phyloP scores from a whole-genome alignment of 1,284 basidiomycete species.

The Fomes fomentarius region DNA sequence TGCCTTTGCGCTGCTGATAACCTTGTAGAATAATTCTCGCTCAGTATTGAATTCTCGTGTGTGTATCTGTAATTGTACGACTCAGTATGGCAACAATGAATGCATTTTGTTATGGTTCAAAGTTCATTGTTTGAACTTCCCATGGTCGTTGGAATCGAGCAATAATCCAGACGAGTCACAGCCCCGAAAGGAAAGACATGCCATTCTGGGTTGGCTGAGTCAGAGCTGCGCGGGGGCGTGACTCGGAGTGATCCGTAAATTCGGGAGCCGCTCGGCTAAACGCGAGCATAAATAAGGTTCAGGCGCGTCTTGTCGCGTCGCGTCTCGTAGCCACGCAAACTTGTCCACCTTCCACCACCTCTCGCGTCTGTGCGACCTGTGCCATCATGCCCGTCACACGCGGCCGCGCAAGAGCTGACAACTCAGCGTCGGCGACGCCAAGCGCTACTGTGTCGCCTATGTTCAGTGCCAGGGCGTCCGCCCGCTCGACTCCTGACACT shows the following conservation, averaged over 20 bases:
- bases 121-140: too few species aligned
- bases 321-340: conserved; percentile 22
- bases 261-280: conserved; percentile 12
- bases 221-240: not conserved
- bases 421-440: conserved; percentile 35
- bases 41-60: not conserved
- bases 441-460: conserved; percentile 42
- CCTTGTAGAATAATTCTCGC: too few species aligned
- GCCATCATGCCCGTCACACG: conserved; percentile 27
- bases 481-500: conserved; percentile 45
- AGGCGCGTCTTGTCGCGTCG: conserved; percentile 28
- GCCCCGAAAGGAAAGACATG: not conserved
- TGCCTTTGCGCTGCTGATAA: not conserved
- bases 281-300: conserved; percentile 29
- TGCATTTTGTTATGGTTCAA: too few species aligned
- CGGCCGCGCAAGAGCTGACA: conserved; percentile 23
- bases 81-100: too few species aligned
- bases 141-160: too few species aligned
- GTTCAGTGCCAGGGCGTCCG: conserved; percentile 47
- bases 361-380: not conserved
- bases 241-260: conserved; percentile 12
- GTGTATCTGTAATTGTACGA: not conserved
- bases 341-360: conserved; percentile 13
- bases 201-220: not conserved
- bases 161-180: too few species aligned